Evolutionary conservation across 805 yeast genomes (phyloP), one percentile per base, ranked within the genome.

Genomic region (Yarrowia hollandica): DNA sequence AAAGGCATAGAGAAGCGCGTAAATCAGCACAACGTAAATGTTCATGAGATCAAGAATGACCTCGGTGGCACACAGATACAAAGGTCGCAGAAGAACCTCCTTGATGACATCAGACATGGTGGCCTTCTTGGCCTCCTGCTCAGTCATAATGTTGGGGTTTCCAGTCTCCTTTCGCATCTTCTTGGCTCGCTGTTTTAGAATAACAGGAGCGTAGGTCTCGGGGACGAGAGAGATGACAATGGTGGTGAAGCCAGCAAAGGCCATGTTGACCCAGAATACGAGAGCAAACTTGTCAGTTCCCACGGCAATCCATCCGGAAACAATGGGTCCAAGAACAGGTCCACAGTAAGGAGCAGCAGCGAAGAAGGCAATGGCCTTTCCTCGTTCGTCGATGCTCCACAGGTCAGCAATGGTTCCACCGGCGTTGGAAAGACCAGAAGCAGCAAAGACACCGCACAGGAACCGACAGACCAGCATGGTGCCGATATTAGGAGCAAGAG

Each of bases 311-410:
- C 90, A 90, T 35, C 97, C 96, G 67, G 89, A 87, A 33, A 88
- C 90, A 58, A 90, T 73, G 3, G 96, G 96, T 31, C 96, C 97
- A 48, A 90, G 73, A 34, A 88, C 95, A 1, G 97, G 97, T 55
- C 96, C 97, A 63, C 91, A 85, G 72, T 90, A 90, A 2, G 97
- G 97, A 61, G 94, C 90, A 67, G 89, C 90, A 11, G 96, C 91
- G 68, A 90, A 90, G 67, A 86, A 86, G 0, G 96, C 95, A 73
- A 90, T 89, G 37, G 96, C 96, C 67, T 84, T 80, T 65, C 96
- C 96, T 75, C 96, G 80, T 0, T 90, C 82, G 63, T 82, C 86
- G 58, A 81, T 79, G n/a, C 84, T 81, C 78, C 90, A 92, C 78
- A 90, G 80, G 72, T 90, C 97, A 50, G 94, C 92, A 63, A 90